Percentiles rank a stretch among this genome's conserved stretches.
Conservation (phyloP, 225 moss, liverwort and hornwort species). For the Straminergon stramineum region DNA sequence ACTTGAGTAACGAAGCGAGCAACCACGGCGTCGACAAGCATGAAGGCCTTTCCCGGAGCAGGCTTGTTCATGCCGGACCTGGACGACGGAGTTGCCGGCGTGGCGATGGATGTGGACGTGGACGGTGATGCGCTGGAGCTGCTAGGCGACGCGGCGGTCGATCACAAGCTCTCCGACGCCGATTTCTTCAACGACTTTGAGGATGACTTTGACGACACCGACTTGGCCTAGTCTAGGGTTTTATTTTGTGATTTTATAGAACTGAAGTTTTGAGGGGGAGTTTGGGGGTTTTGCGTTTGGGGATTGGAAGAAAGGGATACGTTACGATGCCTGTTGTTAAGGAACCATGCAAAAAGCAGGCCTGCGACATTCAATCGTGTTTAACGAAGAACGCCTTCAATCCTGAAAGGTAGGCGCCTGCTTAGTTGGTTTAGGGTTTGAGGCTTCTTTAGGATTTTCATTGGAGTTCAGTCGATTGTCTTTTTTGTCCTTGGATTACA, state of each 20-base stretch:
- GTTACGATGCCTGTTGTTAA: conserved; percentile 30
- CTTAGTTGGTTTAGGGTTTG: not conserved
- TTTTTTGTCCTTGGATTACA: not conserved
- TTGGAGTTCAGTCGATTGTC: not conserved
- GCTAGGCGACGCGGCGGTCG: conserved; percentile 40
- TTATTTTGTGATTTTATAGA: not conserved
- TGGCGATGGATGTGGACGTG: conserved; percentile 71
- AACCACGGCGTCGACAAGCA: conserved; percentile 24
- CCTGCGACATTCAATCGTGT: conserved; percentile 85
- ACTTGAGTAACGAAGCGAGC: not conserved
- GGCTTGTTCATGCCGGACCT: conserved; percentile 55
- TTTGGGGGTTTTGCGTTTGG: not conserved
- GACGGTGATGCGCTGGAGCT: conserved; percentile 70
- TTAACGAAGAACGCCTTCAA: conserved; percentile 76
- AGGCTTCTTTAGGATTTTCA: not conserved
- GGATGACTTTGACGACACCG: conserved; percentile 94
- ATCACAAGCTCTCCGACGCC: conserved; percentile 81
- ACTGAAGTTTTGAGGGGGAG: not conserved
- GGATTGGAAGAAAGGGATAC: not conserved
- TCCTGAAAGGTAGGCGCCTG: conserved; percentile 52
- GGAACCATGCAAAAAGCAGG: conserved; percentile 78
- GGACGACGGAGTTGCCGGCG: conserved; percentile 67
- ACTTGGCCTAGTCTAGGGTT: conserved; percentile 42
- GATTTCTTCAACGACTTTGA: conserved; percentile 95
- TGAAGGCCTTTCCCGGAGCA: conserved; percentile 40